Conservation (phyloP, 768 basidiomycete species). For the Trametes cinnabarina region DNA sequence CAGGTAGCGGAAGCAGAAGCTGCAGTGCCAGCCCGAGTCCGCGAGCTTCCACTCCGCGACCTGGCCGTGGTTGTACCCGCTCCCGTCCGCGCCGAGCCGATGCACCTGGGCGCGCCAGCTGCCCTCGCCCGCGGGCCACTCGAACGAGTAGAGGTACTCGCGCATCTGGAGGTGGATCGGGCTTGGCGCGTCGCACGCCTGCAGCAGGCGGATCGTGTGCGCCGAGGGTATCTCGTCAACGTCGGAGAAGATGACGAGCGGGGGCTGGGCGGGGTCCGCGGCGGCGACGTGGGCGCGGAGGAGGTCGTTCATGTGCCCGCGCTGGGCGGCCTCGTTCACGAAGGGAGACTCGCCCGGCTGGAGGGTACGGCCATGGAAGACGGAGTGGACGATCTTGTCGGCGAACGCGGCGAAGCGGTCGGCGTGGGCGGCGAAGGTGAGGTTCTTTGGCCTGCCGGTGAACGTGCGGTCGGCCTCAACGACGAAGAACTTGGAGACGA, state of each 20-base stretch:
- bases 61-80: constrained; percentile 48
- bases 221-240: constrained; percentile 59
- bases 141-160: constrained; percentile 58
- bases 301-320: constrained; percentile 49
- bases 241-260: constrained; percentile 61
- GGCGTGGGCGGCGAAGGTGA: constrained; percentile 47
- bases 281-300: constrained; percentile 38
- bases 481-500: constrained; percentile 60
- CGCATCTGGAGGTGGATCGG: constrained; percentile 60
- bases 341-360: constrained; percentile 44
- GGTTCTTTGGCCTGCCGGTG: constrained; percentile 56
- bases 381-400: constrained; percentile 51
- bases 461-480: constrained; percentile 60
- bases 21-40: constrained; percentile 70
- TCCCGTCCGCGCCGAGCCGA: constrained; percentile 41
- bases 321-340: constrained; percentile 47
- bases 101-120: constrained; percentile 60
- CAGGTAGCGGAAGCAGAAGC: constrained; percentile 62
- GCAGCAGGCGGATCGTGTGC: constrained; percentile 50
- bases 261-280: constrained; percentile 29
- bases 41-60: constrained; percentile 48
- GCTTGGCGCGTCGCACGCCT: constrained; percentile 49
- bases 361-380: constrained; percentile 47
- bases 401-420: constrained; percentile 48
- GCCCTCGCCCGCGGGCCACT: constrained; percentile 54